Evolutionary conservation across 345 rosid genomes (phyloP), one percentile per base, ranked within the genome.

Genomic region (Psidium guajava): DNA sequence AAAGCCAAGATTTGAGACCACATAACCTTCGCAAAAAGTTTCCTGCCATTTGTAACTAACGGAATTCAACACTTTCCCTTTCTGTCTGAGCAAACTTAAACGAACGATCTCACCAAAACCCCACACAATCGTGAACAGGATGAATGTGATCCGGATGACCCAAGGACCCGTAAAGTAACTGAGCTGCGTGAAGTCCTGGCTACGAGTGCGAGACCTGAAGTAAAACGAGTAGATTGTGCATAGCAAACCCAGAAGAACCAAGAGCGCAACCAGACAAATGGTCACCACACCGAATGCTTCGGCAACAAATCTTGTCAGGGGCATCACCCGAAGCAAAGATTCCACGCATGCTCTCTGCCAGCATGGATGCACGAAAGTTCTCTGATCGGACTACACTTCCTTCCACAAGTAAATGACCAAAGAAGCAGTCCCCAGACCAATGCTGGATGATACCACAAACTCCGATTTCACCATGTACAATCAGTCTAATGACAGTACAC

Each of bases 341-440:
- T 94, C 96, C 99, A 92, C 95, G 95, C 98, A 96, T 97, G 95
- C 98, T 97, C 96, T 96, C 97, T 89, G 91, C 98, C 95, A 97
- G 99, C 98, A 97, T 96, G 96, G 98, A 93, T 95, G 90, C 98
- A 93, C 82, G 89, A 85, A 89, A 84, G 88, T 64, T 91, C 96
- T 91, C 89, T 82, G 89, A 91, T 88, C 82, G 86, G 75, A 82
- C 87, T 83, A 64, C 85, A 82, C 87, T 85, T 87, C 90, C 91
- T 88, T 90, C 87, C 87, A 85, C 83, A 86, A 56, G 87, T 87
- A 54, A 86, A 87, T 83, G 59, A 82, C 85, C 87, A 88, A 74
- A 83, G 55, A 25, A 75, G 81, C 82, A 86, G 83, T 52, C 88
- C 85, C 86, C 52, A 83, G 69, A 61, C 21, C 49, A 73, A 85